Evolutionary conservation across 805 yeast species (phyloP), one percentile per base, ranked within the genome.

Genomic region (Teunomyces cretensis): DNA sequence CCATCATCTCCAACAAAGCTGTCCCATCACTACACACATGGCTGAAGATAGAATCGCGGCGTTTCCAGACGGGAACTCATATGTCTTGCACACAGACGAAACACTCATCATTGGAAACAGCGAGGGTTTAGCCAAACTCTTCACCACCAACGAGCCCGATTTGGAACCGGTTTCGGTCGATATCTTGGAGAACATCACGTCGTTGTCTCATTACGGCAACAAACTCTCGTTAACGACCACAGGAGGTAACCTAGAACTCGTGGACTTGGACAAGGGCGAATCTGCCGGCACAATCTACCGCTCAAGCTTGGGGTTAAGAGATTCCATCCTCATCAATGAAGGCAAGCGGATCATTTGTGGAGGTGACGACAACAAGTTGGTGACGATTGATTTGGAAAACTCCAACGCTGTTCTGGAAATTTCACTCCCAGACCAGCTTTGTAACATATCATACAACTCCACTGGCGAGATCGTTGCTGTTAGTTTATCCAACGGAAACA

Each of bases 321-420:
- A 78, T 50, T 73, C 79, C 6, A 67, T 65, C 11, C 76, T 81
- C 54, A 78, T 84, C 16, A 86, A 85, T 52, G 79, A 77, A 41
- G 89, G 86, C 0, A 74, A 77, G 30, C 68, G 79, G 57, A 68
- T 75, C 1, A 68, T 81, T 1, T 74, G 81, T 47, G 90, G 84
- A 19, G 91, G 92, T 32, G 87, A 84, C 51, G 86, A 81, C 50
- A 75, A 77, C 36, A 80, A 80, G 44, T 61, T 86, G 33, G 67
- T 70, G 2, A 56, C 84, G 2, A 59, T 82, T 1, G 80, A 77
- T 42, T 37, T 52, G 17, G 52, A 74, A 30, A 55, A 56, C 16
- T 65, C 67, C 11, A 67, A 67, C 30, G 37, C 44, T 11, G 59
- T 64, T 12, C 57, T 61, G 11, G 67, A 60, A 28, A 60, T 72